A percentile compares a stretch with the other conserved stretches of the same genome.
Evolutionary conservation across 2,329 filamentous ascomycete genomes (phyloP).

Genomic region (Paracamarosporium sp.): DNA sequence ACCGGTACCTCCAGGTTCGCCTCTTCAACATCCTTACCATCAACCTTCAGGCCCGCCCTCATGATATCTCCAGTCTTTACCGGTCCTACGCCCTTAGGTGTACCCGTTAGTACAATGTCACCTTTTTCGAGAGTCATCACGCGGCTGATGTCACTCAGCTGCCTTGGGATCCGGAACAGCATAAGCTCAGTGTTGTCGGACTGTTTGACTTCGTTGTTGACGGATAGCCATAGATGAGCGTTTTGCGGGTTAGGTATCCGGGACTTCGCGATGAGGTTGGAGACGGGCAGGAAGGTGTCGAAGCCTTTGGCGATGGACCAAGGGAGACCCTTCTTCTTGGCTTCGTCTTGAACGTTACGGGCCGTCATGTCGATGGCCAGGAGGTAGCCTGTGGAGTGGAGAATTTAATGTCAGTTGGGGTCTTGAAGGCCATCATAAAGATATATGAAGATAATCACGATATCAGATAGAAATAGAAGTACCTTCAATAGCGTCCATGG

Average conservation of each 20-base stretch:
- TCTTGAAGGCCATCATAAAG: not conserved
- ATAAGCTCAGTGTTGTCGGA: slow-evolving; percentile 90
- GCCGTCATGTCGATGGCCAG: slow-evolving; percentile 97
- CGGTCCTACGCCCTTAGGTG: slow-evolving; percentile 91
- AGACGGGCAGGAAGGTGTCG: slow-evolving; percentile 94
- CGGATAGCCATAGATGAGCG: slow-evolving; percentile 82
- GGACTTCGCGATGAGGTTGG: slow-evolving; percentile 78
- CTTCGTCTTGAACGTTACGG: slow-evolving; percentile 93
- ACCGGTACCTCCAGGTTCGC: slow-evolving; percentile 84
- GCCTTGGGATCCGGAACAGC: slow-evolving; percentile 87
- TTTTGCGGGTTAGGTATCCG: slow-evolving; percentile 87
- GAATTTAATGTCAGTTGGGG: not conserved
- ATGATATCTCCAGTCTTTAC: slow-evolving; percentile 88
- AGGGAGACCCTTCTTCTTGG: slow-evolving; percentile 94
- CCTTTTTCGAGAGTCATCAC: slow-evolving; percentile 94
- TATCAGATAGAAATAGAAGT: slow-evolving; percentile 26
- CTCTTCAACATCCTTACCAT: slow-evolving; percentile 83
- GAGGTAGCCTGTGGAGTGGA: slow-evolving; percentile 70
- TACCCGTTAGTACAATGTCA: slow-evolving; percentile 95
- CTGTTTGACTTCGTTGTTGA: slow-evolving; percentile 82
- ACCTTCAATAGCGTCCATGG: slow-evolving; percentile 84
- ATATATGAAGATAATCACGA: not conserved
- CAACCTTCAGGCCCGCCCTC: slow-evolving; percentile 79
- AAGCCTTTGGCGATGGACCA: slow-evolving; percentile 98
- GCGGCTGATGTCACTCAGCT: slow-evolving; percentile 88